Percentiles rank a stretch among this genome's conserved stretches.
Evolutionary conservation across 2,329 filamentous ascomycete genomes (phyloP).

Genomic region (Diaporthe sp.): DNA sequence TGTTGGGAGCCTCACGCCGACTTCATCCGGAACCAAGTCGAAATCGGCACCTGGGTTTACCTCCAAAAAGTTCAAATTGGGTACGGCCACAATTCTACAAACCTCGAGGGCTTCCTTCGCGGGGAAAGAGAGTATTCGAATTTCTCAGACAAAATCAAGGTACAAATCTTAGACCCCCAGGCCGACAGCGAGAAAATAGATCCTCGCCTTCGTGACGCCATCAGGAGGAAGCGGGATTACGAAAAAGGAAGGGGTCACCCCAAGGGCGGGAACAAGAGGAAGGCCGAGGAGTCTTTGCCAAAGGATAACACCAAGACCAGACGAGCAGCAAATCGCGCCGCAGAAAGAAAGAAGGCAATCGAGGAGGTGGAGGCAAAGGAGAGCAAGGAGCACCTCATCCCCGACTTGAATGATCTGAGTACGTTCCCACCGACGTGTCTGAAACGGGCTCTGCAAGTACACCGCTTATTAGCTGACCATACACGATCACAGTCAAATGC

Average conservation of each 20-base stretch:
- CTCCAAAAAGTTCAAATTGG: conserved; percentile 83
- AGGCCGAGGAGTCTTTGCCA: conserved; percentile 44
- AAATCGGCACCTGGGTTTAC: conserved; percentile 72
- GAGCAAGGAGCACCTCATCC: conserved; percentile 47
- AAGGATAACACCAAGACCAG: conserved; percentile 47
- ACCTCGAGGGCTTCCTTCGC: conserved; percentile 81
- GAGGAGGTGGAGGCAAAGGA: conserved; percentile 48
- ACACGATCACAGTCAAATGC: conserved; percentile 58
- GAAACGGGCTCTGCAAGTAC: not conserved
- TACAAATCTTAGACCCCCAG: conserved; percentile 64
- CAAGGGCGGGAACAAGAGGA: conserved; percentile 58
- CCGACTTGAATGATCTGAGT: conserved; percentile 44
- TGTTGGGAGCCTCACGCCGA: conserved; percentile 78
- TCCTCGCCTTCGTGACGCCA: conserved; percentile 67
- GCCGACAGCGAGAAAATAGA: conserved; percentile 60
- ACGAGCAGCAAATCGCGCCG: conserved; percentile 45
- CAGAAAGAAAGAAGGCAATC: conserved; percentile 41
- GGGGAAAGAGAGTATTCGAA: conserved; percentile 64
- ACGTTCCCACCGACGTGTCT: not conserved
- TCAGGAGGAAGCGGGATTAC: conserved; percentile 77
- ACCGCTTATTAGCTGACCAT: not conserved
- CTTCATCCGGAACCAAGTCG: conserved; percentile 69
- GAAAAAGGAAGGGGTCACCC: conserved; percentile 61
- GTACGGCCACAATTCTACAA: conserved; percentile 61
- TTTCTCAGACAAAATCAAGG: conserved; percentile 63